These are phyloP conservation scores for Phytophthora lateralis DNA, from an alignment of 352 stramenopile species.

Conservation along the genomic window DNA sequence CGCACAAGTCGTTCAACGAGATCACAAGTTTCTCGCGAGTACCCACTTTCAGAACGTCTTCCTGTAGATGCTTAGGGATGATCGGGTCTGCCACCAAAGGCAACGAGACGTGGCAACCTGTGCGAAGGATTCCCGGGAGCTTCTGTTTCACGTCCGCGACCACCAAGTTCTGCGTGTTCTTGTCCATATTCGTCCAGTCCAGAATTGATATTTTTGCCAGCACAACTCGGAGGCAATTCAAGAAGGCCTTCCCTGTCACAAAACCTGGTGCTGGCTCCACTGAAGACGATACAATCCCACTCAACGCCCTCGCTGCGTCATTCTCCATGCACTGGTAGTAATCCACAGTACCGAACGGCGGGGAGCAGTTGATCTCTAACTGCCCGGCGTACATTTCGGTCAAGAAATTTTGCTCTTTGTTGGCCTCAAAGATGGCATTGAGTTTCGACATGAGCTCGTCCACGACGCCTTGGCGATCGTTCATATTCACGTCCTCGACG, in stretches of 20 bases:
- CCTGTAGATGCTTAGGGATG: slow-evolving; percentile 24
- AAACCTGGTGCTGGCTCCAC: slow-evolving; percentile 32
- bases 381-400: slow-evolving; percentile 65
- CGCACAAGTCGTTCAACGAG: slow-evolving; percentile 33
- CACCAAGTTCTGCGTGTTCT: slow-evolving; percentile 46
- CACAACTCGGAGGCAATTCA: slow-evolving; percentile 67
- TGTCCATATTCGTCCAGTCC: slow-evolving; percentile 75
- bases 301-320: slow-evolving; percentile 17
- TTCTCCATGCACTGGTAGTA: slow-evolving; percentile 53
- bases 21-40: slow-evolving; percentile 13
- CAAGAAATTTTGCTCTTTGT: slow-evolving; percentile 67
- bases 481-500: slow-evolving; percentile 74
- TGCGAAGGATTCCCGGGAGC: slow-evolving; percentile 41
- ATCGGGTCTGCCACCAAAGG: neutral
- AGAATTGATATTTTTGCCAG: slow-evolving; percentile 77
- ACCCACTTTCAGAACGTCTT: slow-evolving; percentile 13
- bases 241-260: slow-evolving; percentile 47
- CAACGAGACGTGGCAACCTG: slow-evolving; percentile 25
- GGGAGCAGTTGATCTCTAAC: slow-evolving; percentile 69
- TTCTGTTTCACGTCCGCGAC: slow-evolving; percentile 37
- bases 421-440: slow-evolving; percentile 40
- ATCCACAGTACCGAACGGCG: slow-evolving; percentile 56
- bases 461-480: slow-evolving; percentile 53
- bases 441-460: slow-evolving; percentile 60
- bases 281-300: slow-evolving; percentile 6